Evolutionary conservation across 1,284 basidiomycete species (phyloP).

Genomic region (Xerocomus amazonicus): DNA sequence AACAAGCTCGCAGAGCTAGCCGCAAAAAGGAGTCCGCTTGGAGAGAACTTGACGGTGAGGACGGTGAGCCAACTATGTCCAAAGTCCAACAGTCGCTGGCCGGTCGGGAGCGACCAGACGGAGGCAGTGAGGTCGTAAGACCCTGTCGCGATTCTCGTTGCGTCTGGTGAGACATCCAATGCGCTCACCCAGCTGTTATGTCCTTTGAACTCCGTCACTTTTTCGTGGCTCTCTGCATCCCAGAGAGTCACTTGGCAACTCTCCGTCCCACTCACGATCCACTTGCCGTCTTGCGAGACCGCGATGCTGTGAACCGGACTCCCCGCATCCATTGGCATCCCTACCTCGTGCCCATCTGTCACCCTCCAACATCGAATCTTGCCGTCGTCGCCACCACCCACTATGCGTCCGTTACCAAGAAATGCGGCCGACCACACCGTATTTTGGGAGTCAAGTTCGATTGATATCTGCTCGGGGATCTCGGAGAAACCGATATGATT

Average conservation of each 20-base stretch:
- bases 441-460: no score
- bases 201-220: background rate
- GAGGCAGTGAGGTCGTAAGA: background rate
- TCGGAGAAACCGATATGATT: no score
- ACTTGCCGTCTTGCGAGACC: background rate
- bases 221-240: background rate
- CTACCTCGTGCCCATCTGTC: conserved; percentile 7
- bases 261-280: background rate
- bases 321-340: background rate
- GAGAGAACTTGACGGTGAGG: no score
- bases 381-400: background rate
- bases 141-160: background rate
- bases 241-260: background rate
- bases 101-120: background rate
- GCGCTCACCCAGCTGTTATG: background rate
- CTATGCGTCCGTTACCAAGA: background rate
- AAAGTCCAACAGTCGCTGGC: no score
- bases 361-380: conserved; percentile 4
- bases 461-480: no score
- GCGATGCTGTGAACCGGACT: background rate
- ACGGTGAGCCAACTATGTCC: no score
- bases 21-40: no score
- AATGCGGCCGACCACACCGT: no score
- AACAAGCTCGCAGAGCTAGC: no score
- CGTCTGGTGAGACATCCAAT: background rate